Evolutionary conservation across 768 basidiomycete genomes (phyloP).

Genomic region (Tephrocybe rancida): DNA sequence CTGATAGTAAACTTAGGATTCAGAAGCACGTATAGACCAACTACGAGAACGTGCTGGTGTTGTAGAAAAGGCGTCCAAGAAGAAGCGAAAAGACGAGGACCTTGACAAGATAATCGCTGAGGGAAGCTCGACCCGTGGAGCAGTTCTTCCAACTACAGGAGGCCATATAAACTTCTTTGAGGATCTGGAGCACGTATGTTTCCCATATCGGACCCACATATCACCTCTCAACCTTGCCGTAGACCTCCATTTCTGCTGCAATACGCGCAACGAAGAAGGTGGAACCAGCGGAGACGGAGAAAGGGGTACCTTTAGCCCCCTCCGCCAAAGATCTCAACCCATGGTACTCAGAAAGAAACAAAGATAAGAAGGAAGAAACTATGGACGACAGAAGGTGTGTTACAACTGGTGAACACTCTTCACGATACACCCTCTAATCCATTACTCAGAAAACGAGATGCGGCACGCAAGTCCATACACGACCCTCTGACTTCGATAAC

Average conservation of each 20-base stretch:
- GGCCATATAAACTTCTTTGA: slow-evolving; percentile 87
- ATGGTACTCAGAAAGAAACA: slow-evolving; percentile 60
- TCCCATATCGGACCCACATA: background rate
- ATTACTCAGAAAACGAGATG: slow-evolving; percentile 58
- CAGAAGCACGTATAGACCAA: slow-evolving; percentile 73
- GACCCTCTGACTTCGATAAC: slow-evolving; percentile 81
- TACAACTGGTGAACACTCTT: background rate
- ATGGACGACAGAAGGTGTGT: slow-evolving; percentile 36
- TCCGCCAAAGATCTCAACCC: slow-evolving; percentile 77
- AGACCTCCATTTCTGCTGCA: slow-evolving; percentile 49
- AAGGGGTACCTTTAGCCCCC: slow-evolving; percentile 75
- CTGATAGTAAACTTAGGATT: slow-evolving; percentile 52
- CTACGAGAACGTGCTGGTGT: slow-evolving; percentile 64
- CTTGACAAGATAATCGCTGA: slow-evolving; percentile 36
- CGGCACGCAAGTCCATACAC: slow-evolving; percentile 59
- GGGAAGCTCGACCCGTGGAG: slow-evolving; percentile 32
- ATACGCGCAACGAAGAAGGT: slow-evolving; percentile 53
- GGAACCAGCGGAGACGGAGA: slow-evolving; percentile 56
- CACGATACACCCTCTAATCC: background rate
- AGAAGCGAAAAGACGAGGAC: slow-evolving; percentile 38
- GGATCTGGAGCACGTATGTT: slow-evolving; percentile 70
- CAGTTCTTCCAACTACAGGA: slow-evolving; percentile 45
- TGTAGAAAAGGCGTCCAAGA: slow-evolving; percentile 28
- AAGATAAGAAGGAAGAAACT: slow-evolving; percentile 18
- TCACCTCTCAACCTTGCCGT: background rate